These are phyloP conservation scores for Rhinocladiella similis DNA, from an alignment of 2,329 filamentous ascomycete species.

Conservation along the genomic window DNA sequence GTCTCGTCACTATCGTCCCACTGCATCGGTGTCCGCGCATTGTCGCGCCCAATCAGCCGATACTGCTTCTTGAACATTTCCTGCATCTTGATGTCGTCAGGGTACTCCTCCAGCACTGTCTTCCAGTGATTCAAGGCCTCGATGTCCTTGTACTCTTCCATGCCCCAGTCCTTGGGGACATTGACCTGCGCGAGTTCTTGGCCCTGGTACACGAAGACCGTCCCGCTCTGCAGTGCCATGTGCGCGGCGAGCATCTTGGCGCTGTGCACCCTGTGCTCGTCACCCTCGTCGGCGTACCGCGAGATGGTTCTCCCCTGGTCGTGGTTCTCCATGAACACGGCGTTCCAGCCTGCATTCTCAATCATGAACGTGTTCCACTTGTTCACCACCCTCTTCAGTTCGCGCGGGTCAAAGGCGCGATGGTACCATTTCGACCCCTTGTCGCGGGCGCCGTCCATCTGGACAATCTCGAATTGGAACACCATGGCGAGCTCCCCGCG, in stretches of 20 bases:
- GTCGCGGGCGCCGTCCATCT: constrained; percentile 30
- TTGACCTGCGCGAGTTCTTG: constrained; percentile 63
- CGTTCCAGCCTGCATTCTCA: constrained; percentile 56
- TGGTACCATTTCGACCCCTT: constrained; percentile 45
- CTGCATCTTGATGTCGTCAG: constrained; percentile 13
- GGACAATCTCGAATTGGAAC: constrained; percentile 42
- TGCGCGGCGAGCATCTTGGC: constrained; percentile 59
- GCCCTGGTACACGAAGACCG: constrained; percentile 60
- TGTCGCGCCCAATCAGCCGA: constrained; percentile 44
- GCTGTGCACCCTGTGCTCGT: constrained; percentile 43
- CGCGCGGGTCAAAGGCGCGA: constrained; percentile 46
- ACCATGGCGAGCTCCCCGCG: constrained; percentile 41
- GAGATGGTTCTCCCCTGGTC: constrained; percentile 60
- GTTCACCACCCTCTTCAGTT: constrained; percentile 50
- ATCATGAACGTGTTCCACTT: constrained; percentile 54
- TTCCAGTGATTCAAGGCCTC: constrained; percentile 55
- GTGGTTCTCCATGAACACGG: constrained; percentile 64
- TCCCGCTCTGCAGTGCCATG: constrained; percentile 51
- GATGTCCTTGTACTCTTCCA: constrained; percentile 43
- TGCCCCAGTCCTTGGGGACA: constrained; percentile 50
- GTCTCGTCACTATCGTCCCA: constrained; percentile 53
- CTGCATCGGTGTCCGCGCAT: constrained; percentile 68
- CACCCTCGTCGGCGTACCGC: constrained; percentile 51
- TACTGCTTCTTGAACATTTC: constrained; percentile 11
- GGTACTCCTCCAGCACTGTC: constrained; percentile 7